Conservation (phyloP, 225 moss, liverwort and hornwort genomes). For the Asterella californica region DNA sequence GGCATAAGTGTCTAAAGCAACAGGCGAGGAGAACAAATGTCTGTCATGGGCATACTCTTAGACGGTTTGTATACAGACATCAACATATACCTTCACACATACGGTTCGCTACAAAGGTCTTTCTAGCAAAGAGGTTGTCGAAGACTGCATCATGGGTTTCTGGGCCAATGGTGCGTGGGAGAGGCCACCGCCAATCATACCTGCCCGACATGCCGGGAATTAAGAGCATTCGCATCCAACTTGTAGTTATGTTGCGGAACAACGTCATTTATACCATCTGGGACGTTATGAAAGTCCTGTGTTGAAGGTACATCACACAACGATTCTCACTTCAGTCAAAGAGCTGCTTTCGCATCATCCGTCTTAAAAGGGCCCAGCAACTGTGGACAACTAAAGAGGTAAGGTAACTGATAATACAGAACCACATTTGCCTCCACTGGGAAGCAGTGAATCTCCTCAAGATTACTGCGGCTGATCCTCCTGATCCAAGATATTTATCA, state of each 20-base stretch:
- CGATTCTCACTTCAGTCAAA: background rate
- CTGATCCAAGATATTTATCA: background rate
- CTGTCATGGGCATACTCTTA: background rate
- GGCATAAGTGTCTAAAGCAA: background rate
- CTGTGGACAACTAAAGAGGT: background rate
- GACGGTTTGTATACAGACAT: background rate
- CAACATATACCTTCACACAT: background rate
- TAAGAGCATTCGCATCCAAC: conserved; percentile 74
- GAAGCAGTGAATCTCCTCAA: background rate
- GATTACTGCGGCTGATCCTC: background rate
- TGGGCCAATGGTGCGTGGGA: too few relatives aligned
- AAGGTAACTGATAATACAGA: background rate
- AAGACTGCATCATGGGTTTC: background rate
- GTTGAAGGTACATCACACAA: background rate
- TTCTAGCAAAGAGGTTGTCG: background rate
- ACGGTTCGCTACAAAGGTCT: background rate
- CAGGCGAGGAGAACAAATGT: background rate
- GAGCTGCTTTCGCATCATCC: background rate
- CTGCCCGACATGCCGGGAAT: conserved; percentile 57
- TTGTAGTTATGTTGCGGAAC: conserved; percentile 87
- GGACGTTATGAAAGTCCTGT: conserved; percentile 69
- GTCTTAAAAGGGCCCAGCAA: background rate
- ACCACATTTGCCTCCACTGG: background rate
- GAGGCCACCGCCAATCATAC: conserved; percentile 10
- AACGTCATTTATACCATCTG: conserved; percentile 38